phyloP scores from a whole-genome alignment of 2,329 filamentous ascomycete species.

The Alternaria atra region DNA sequence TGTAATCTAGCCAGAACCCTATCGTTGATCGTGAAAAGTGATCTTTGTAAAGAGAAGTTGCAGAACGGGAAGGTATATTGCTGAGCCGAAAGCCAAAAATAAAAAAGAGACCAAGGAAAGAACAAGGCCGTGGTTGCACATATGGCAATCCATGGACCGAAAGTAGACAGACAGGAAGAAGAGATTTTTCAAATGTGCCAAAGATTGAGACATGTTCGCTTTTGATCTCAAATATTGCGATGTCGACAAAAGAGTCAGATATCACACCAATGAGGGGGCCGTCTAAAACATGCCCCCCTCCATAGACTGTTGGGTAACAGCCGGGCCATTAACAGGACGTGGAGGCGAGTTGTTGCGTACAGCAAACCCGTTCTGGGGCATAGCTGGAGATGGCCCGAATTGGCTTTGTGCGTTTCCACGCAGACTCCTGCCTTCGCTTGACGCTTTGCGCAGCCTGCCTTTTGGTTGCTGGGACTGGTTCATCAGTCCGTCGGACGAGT shows the following conservation, averaged over 20 bases:
- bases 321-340: slow-evolving; percentile 34
- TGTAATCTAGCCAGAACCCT: slow-evolving; percentile 31
- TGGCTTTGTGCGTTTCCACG: slow-evolving; percentile 52
- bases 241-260: slow-evolving; percentile 5
- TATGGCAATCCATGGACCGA: slow-evolving; percentile 19
- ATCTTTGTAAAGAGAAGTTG: slow-evolving; percentile 19
- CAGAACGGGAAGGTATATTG: slow-evolving; percentile 46
- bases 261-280: not conserved
- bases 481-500: slow-evolving; percentile 55
- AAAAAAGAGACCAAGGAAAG: slow-evolving; percentile 12
- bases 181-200: slow-evolving; percentile 5
- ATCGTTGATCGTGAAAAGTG: slow-evolving; percentile 27
- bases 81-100: slow-evolving; percentile 13
- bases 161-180: slow-evolving; percentile 21
- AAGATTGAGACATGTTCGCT: slow-evolving; percentile 9
- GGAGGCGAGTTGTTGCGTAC: slow-evolving; percentile 45
- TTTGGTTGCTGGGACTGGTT: slow-evolving; percentile 48
- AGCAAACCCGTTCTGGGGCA: slow-evolving; percentile 37
- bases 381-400: slow-evolving; percentile 35
- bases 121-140: slow-evolving; percentile 30
- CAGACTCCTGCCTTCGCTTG: slow-evolving; percentile 61
- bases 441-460: slow-evolving; percentile 57
- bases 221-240: slow-evolving; percentile 9
- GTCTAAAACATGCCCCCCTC: slow-evolving; percentile 50
- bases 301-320: slow-evolving; percentile 38